Conservation (phyloP, 257 asterid species). For the Galeopsis tetrahit region DNA sequence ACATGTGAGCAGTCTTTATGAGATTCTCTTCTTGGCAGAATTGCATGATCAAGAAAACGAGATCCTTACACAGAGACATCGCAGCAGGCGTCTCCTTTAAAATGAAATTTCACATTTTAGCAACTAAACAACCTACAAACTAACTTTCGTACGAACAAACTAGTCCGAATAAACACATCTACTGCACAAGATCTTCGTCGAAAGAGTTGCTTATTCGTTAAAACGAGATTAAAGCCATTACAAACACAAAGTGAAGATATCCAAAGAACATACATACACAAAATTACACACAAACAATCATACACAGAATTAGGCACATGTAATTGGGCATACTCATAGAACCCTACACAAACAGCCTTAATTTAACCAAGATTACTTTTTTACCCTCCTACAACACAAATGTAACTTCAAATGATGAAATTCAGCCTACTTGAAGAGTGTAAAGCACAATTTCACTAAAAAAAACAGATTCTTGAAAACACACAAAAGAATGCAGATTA, state of each 20-base stretch:
- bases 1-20: conserved; percentile 67
- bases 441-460: no score
- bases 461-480: not conserved
- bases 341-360: not conserved
- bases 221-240: no score
- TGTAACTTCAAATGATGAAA: conserved; percentile 10
- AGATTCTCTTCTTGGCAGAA: conserved; percentile 75
- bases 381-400: not conserved
- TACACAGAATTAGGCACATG: not conserved
- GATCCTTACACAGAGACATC: conserved; percentile 64
- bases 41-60: conserved; percentile 68
- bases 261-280: conserved; percentile 6
- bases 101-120: conserved; percentile 24
- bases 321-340: not conserved
- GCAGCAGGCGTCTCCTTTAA: not conserved
- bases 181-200: not conserved
- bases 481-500: conserved; percentile 28
- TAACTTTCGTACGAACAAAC: not conserved
- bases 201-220: no score
- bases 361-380: not conserved
- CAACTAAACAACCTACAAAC: conserved; percentile 11
- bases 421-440: not conserved
- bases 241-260: not conserved
- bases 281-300: not conserved
- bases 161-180: not conserved